Conservation (phyloP, 768 basidiomycete genomes). For the Vishniacozyma victoriae region DNA sequence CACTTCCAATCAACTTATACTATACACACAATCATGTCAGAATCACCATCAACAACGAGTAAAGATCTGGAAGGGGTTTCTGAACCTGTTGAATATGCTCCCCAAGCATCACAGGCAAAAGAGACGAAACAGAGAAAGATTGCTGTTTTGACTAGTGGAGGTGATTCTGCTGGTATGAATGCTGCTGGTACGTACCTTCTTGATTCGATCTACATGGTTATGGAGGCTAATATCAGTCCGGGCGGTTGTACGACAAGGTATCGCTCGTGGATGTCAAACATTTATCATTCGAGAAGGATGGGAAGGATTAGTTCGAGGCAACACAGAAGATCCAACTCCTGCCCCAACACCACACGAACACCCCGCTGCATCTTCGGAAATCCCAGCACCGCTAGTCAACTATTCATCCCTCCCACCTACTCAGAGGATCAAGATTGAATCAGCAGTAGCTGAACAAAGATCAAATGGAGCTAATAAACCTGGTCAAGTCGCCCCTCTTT, state of each 20-base stretch:
- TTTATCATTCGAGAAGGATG: slow-evolving; percentile 98
- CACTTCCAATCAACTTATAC: too few species aligned
- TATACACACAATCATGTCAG: too few species aligned
- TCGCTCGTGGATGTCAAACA: slow-evolving; percentile 89
- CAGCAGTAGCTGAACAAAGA: slow-evolving; percentile 7
- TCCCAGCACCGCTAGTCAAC: slow-evolving; percentile 37
- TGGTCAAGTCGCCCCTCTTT: slow-evolving; percentile 24
- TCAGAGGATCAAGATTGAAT: slow-evolving; percentile 32
- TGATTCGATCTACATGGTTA: neutral
- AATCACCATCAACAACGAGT: too few species aligned
- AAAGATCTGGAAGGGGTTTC: slow-evolving; percentile 26
- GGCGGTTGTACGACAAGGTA: slow-evolving; percentile 84
- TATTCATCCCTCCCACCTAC: slow-evolving; percentile 42
- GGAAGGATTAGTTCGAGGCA: slow-evolving; percentile 95
- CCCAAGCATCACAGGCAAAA: neutral
- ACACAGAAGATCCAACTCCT: slow-evolving; percentile 50
- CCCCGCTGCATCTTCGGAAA: slow-evolving; percentile 21
- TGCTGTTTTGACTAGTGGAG: slow-evolving; percentile 89
- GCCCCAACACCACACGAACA: slow-evolving; percentile 28
- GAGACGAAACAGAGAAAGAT: slow-evolving; percentile 62
- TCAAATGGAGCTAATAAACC: slow-evolving; percentile 26
- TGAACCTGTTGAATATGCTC: slow-evolving; percentile 10
- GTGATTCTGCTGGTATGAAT: slow-evolving; percentile 81
- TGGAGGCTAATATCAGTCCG: slow-evolving; percentile 56
- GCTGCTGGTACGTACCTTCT: slow-evolving; percentile 33